Percentiles rank a stretch among this genome's conserved stretches.
phyloP scores from a whole-genome alignment of 1,284 basidiomycete species.

The Sutorius eximius region DNA sequence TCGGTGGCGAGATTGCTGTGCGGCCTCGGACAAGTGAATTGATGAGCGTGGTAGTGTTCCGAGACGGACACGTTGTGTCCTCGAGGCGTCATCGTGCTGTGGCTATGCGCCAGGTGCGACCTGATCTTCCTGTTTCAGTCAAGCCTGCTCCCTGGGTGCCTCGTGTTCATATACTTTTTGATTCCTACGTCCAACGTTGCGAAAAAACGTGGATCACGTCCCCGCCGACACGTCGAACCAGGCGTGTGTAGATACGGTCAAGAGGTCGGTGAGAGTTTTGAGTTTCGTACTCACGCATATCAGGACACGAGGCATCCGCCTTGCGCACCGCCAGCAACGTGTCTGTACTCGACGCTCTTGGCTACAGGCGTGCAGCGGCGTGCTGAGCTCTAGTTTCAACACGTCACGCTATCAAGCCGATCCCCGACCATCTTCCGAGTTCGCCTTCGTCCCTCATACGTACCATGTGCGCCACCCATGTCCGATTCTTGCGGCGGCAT shows the following conservation, averaged over 20 bases:
- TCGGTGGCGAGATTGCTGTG: constrained; percentile 4
- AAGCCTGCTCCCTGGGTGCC: background rate
- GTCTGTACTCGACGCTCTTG: background rate
- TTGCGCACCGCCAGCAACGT: constrained; percentile 13
- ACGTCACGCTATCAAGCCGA: background rate
- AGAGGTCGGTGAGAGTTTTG: constrained; percentile 1
- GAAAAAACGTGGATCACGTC: constrained; percentile 6
- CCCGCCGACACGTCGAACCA: background rate
- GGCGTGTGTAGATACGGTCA: constrained; percentile 5
- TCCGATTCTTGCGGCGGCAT: background rate
- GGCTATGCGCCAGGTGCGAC: constrained; percentile 12
- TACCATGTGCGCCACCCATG: constrained; percentile 17
- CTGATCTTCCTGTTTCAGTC: constrained; percentile 1
- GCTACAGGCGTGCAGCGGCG: constrained; percentile 2
- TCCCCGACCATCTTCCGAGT: background rate
- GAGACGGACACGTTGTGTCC: constrained; percentile 20
- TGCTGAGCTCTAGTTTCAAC: constrained; percentile 7
- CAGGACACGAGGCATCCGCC: constrained; percentile 24
- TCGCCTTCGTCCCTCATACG: background rate
- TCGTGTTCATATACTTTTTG: constrained; percentile 7
- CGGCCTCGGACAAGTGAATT: background rate
- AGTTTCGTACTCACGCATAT: constrained; percentile 1
- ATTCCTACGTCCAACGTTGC: background rate
- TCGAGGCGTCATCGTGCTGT: constrained; percentile 21
- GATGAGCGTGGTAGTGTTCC: constrained; percentile 7